These are phyloP conservation scores for Termitomyces sp. DNA, from an alignment of 768 basidiomycete species.

Conservation along the genomic window DNA sequence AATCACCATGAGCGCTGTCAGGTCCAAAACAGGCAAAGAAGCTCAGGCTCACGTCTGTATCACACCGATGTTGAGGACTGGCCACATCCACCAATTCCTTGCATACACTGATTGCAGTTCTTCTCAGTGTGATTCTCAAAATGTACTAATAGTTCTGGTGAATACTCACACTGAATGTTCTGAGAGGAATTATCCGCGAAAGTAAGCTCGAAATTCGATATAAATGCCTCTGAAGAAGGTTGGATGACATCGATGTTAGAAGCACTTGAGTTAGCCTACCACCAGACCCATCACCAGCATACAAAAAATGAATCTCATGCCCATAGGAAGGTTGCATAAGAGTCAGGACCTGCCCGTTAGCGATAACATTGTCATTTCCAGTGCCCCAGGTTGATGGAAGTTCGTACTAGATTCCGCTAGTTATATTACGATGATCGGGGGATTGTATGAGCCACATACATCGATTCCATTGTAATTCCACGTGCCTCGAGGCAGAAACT, in stretches of 20 bases:
- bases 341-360: conserved; percentile 34
- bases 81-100: conserved; percentile 40
- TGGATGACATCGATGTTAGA: not conserved
- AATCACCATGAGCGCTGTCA: not conserved
- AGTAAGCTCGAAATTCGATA: conserved; percentile 28
- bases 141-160: not conserved
- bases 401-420: conserved; percentile 28
- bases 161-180: conserved; percentile 26
- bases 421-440: not conserved
- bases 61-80: conserved; percentile 33
- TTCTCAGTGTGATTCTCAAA: not conserved
- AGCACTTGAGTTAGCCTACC: not conserved
- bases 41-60: conserved; percentile 33
- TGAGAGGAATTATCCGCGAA: conserved; percentile 31
- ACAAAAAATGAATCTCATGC: conserved; percentile 46
- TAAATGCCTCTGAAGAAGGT: conserved; percentile 19
- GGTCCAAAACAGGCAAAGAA: not conserved
- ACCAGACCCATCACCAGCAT: conserved; percentile 32
- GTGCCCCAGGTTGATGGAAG: conserved; percentile 37
- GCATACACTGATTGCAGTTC: conserved; percentile 28
- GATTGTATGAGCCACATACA: conserved; percentile 15
- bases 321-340: conserved; percentile 26
- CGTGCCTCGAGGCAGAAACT: conserved; percentile 32
- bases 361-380: conserved; percentile 38
- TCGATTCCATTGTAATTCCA: conserved; percentile 35